These are phyloP conservation scores for Auricularia sp. DNA, from an alignment of 768 basidiomycete genomes.

Conservation along the genomic window DNA sequence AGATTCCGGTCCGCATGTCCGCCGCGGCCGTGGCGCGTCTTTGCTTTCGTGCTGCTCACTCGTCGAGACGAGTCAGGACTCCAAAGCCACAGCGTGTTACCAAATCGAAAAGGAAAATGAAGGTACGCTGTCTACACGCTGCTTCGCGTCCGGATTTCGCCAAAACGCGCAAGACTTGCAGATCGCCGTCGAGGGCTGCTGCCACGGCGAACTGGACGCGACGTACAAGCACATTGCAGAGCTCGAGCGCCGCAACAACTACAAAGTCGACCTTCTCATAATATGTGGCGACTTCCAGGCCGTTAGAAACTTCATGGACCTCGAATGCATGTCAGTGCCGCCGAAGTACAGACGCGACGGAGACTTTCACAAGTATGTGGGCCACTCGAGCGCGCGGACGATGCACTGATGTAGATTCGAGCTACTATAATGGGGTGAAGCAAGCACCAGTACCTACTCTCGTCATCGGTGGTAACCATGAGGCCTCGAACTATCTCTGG, in stretches of 20 bases:
- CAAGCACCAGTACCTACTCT: constrained; percentile 82
- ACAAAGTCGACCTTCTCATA: constrained; percentile 74
- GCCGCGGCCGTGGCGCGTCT: no score
- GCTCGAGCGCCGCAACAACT: constrained; percentile 51
- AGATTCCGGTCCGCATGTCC: no score
- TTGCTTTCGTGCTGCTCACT: not conserved
- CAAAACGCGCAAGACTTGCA: constrained; percentile 18
- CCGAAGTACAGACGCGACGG: constrained; percentile 78
- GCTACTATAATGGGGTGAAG: constrained; percentile 80
- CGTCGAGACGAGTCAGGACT: not conserved
- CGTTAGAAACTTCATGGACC: constrained; percentile 71
- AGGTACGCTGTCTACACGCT: not conserved
- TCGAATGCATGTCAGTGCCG: constrained; percentile 86
- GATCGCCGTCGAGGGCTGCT: constrained; percentile 91
- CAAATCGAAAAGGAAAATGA: not conserved
- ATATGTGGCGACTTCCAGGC: constrained; percentile 98
- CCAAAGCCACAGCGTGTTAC: not conserved
- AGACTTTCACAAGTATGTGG: constrained; percentile 49
- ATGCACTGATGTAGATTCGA: constrained; percentile 18
- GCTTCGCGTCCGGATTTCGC: not conserved
- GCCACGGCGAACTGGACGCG: constrained; percentile 83
- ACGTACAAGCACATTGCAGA: constrained; percentile 65
- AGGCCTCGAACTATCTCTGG: constrained; percentile 94
- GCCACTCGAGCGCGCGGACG: no score
- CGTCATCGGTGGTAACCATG: constrained; percentile 96